A percentile compares a stretch with the other conserved stretches of the same genome.
Evolutionary conservation across 106 monocot species (phyloP).

Genomic region (Dioscorea zingiberensis): DNA sequence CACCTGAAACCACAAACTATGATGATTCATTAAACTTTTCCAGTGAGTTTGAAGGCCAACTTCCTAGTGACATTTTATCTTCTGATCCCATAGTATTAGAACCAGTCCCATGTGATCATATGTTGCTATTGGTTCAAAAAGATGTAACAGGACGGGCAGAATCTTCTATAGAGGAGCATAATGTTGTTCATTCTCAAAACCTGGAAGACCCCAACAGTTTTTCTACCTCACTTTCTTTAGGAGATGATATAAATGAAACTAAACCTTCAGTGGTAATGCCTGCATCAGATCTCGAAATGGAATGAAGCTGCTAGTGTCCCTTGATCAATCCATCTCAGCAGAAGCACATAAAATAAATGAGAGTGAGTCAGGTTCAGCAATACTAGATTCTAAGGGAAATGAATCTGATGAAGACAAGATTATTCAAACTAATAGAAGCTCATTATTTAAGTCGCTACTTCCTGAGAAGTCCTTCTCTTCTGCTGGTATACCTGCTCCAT

Average conservation of each 20-base stretch:
- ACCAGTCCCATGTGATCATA: slow-evolving; percentile 10
- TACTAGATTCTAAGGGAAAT: slow-evolving; percentile 8
- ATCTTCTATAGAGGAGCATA: slow-evolving; percentile 15
- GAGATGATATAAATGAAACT: slow-evolving; percentile 13
- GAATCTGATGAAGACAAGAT: slow-evolving; percentile 15
- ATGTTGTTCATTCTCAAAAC: too few species aligned
- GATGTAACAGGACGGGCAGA: slow-evolving; percentile 8
- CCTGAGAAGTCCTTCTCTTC: slow-evolving; percentile 34
- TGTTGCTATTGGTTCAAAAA: neutral
- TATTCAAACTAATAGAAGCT: slow-evolving; percentile 17
- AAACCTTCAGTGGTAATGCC: slow-evolving; percentile 12
- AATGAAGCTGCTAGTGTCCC: slow-evolving; percentile 9
- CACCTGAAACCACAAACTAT: slow-evolving; percentile 13
- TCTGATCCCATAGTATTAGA: slow-evolving; percentile 16
- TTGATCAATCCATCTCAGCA: slow-evolving; percentile 8
- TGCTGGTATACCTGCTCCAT: slow-evolving; percentile 84
- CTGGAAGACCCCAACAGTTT: slow-evolving; percentile 2
- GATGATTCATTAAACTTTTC: slow-evolving; percentile 8
- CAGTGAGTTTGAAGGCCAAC: slow-evolving; percentile 16
- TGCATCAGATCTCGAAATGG: slow-evolving; percentile 17
- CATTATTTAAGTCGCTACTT: slow-evolving; percentile 24
- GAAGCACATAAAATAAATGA: slow-evolving; percentile 11
- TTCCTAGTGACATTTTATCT: slow-evolving; percentile 18
- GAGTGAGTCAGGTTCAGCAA: slow-evolving; percentile 10
- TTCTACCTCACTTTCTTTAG: slow-evolving; percentile 1